Conservation (phyloP, 1,139 yeast genomes). For the Taphrina communis region DNA sequence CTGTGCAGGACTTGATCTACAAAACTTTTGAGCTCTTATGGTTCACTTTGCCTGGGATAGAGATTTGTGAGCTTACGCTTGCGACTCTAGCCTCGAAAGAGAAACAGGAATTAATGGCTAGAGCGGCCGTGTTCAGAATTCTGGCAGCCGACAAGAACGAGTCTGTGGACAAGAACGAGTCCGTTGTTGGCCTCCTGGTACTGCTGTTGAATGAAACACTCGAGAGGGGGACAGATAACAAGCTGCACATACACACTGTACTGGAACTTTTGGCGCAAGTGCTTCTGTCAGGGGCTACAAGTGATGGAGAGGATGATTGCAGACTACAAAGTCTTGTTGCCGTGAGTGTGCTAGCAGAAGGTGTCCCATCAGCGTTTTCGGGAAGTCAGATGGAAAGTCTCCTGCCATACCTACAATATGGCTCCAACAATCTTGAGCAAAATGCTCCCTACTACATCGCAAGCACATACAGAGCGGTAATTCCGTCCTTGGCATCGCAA, state of each 20-base stretch:
- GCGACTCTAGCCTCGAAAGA: not conserved
- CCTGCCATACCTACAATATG: conserved; percentile 33
- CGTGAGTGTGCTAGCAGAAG: conserved; percentile 14
- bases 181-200: not conserved
- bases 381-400: conserved; percentile 34
- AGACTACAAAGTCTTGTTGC: conserved; percentile 21
- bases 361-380: conserved; percentile 28
- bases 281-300: conserved; percentile 3
- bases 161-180: conserved; percentile 7
- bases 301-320: not conserved
- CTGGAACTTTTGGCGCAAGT: conserved; percentile 12
- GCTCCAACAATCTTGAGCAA: conserved; percentile 49
- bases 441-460: conserved; percentile 58
- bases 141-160: conserved; percentile 17
- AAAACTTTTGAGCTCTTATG: conserved; percentile 57
- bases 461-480: conserved; percentile 59
- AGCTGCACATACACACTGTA: not conserved
- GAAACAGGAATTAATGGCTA: conserved; percentile 1
- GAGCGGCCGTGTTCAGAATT: conserved; percentile 12
- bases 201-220: not conserved
- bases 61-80: conserved; percentile 2
- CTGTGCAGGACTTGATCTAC: conserved; percentile 58
- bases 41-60: conserved; percentile 51
- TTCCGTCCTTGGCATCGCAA: conserved; percentile 57
- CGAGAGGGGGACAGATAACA: not conserved